Evolutionary conservation across 768 basidiomycete genomes (phyloP).

Genomic region (Phaeolepiota aurea): DNA sequence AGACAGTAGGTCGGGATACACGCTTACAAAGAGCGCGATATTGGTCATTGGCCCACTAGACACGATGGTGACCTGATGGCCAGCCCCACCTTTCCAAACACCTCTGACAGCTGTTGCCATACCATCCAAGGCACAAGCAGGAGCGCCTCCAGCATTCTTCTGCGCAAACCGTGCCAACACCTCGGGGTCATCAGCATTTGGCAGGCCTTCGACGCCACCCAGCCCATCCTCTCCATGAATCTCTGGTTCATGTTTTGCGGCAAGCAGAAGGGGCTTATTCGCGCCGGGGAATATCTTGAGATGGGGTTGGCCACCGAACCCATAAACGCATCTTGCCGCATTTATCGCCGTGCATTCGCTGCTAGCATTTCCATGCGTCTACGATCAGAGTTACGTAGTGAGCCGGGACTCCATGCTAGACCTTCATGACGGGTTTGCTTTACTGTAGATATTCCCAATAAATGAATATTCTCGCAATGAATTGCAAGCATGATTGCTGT

Average conservation of each 20-base stretch:
- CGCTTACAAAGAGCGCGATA: constrained; percentile 55
- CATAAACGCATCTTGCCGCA: constrained; percentile 68
- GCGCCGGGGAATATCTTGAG: constrained; percentile 68
- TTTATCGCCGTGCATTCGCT: constrained; percentile 58
- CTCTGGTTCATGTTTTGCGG: constrained; percentile 55
- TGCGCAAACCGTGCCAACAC: constrained; percentile 43
- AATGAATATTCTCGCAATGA: constrained; percentile 52
- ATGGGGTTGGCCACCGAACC: constrained; percentile 54
- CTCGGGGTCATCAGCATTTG: constrained; percentile 33
- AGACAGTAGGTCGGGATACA: constrained; percentile 41
- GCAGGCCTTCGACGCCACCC: constrained; percentile 77
- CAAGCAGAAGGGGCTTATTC: constrained; percentile 55
- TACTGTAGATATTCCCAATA: constrained; percentile 83
- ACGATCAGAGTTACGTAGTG: not conserved
- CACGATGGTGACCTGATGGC: constrained; percentile 56
- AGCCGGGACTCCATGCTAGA: not conserved
- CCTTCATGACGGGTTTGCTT: no score
- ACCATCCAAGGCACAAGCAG: constrained; percentile 56
- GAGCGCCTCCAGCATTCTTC: constrained; percentile 26
- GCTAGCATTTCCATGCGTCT: constrained; percentile 80
- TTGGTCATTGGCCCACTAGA: constrained; percentile 87
- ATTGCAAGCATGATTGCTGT: constrained; percentile 74
- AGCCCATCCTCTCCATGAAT: constrained; percentile 84
- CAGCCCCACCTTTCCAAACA: constrained; percentile 50
- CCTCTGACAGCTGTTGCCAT: constrained; percentile 48